phyloP scores from a whole-genome alignment of 164 flowering plant genomes.

The Vitis riparia region DNA sequence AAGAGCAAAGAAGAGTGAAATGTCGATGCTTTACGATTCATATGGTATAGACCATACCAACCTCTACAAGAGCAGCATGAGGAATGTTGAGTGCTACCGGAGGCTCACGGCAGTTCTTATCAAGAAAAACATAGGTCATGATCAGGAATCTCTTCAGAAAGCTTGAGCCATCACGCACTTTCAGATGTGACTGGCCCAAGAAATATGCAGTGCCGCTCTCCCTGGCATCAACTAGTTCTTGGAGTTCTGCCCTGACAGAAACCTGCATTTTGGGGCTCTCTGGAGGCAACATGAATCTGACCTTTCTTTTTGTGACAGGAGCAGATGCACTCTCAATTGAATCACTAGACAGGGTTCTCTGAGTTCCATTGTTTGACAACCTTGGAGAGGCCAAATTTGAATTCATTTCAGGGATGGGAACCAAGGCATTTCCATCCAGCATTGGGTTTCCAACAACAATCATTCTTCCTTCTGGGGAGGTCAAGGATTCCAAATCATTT shows the following conservation, averaged over 20 bases:
- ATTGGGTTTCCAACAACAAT: constrained; percentile 43
- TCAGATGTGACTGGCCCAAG: constrained; percentile 58
- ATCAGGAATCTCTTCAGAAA: constrained; percentile 43
- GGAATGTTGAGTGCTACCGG: constrained; percentile 62
- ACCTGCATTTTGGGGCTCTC: constrained; percentile 37
- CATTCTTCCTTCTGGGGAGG: constrained; percentile 53
- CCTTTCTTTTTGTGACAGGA: constrained; percentile 38
- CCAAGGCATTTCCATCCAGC: constrained; percentile 35
- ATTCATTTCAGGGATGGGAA: constrained; percentile 24
- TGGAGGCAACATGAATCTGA: constrained; percentile 47
- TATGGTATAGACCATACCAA: constrained; percentile 53
- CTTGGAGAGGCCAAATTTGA: not conserved
- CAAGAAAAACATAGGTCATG: constrained; percentile 44
- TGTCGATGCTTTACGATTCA: constrained; percentile 10
- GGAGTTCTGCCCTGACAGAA: constrained; percentile 54
- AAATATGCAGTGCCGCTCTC: constrained; percentile 70
- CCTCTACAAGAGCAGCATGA: constrained; percentile 73
- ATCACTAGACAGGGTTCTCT: constrained; percentile 6
- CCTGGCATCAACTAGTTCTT: constrained; percentile 59
- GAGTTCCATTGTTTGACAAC: constrained; percentile 5
- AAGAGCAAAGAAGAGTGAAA: not conserved
- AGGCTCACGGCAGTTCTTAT: constrained; percentile 58
- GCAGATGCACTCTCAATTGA: constrained; percentile 3
- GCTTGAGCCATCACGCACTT: constrained; percentile 39
- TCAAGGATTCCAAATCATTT: constrained; percentile 37